These are phyloP conservation scores for Zymoseptoria brevis DNA, from an alignment of 2,329 filamentous ascomycete genomes.

Conservation along the genomic window DNA sequence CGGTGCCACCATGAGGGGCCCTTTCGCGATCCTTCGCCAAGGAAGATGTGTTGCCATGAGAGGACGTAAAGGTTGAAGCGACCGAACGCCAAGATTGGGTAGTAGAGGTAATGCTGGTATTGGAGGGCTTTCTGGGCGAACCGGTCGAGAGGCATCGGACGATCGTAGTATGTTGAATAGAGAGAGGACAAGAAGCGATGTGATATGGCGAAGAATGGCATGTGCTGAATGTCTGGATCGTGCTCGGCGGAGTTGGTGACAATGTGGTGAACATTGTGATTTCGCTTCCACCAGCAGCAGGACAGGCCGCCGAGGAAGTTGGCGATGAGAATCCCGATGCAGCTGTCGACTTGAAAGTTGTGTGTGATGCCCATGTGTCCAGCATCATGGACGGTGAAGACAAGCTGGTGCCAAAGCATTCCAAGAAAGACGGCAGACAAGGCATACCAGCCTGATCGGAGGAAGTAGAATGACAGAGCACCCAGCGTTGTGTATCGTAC, in stretches of 20 bases:
- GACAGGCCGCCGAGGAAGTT: conserved; percentile 85
- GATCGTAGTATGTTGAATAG: conserved; percentile 59
- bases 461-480: conserved; percentile 46
- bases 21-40: conserved; percentile 47
- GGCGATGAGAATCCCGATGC: conserved; percentile 83
- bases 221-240: conserved; percentile 81
- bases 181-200: conserved; percentile 58
- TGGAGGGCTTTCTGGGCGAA: conserved; percentile 52
- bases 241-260: conserved; percentile 93
- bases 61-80: conserved; percentile 66
- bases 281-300: conserved; percentile 94
- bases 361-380: conserved; percentile 98
- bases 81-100: conserved; percentile 55
- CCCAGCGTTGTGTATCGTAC: conserved; percentile 65
- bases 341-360: conserved; percentile 70
- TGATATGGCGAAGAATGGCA: conserved; percentile 61
- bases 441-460: conserved; percentile 38
- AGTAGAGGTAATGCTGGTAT: conserved; percentile 61
- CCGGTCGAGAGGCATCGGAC: conserved; percentile 55
- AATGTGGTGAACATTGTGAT: conserved; percentile 93
- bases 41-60: conserved; percentile 58
- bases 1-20: conserved; percentile 61
- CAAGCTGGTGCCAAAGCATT: conserved; percentile 85
- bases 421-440: conserved; percentile 69
- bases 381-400: conserved; percentile 90